Conservation (phyloP, 352 stramenopile species). For the Globisporangium spiculum region DNA sequence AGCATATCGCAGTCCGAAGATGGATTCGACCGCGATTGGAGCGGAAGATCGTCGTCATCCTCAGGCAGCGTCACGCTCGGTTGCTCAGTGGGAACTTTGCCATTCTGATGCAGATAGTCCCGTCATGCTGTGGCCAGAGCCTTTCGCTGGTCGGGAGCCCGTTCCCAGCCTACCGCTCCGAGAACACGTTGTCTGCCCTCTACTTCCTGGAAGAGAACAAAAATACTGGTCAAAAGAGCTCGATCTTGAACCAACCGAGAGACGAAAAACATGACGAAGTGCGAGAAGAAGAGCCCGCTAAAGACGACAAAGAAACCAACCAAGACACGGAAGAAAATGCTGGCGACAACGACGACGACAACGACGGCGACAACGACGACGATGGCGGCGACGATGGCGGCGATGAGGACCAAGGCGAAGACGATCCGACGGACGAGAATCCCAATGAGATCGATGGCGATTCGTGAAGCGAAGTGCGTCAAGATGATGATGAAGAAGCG, state of each 20-base stretch:
- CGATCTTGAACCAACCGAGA: background rate
- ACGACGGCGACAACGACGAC: conserved; percentile 10
- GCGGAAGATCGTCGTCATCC: conserved; percentile 38
- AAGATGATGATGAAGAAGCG: background rate
- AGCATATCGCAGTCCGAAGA: conserved; percentile 41
- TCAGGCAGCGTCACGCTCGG: conserved; percentile 41
- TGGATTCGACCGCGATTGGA: conserved; percentile 50
- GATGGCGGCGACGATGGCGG: conserved; percentile 6
- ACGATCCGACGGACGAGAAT: background rate
- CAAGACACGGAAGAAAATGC: conserved; percentile 5
- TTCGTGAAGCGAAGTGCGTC: background rate
- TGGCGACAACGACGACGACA: conserved; percentile 12
- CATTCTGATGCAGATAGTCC: conserved; percentile 27
- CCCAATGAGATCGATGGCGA: conserved; percentile 1
- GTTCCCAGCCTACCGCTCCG: conserved; percentile 31
- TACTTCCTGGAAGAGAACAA: conserved; percentile 44
- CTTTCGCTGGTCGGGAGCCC: conserved; percentile 33
- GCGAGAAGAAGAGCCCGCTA: background rate
- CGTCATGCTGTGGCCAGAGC: conserved; percentile 18
- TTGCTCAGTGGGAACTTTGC: conserved; percentile 37
- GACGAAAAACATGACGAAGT: too few species aligned
- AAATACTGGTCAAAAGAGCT: conserved; percentile 1
- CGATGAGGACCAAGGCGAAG: background rate
- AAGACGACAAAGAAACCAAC: background rate
- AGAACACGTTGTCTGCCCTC: conserved; percentile 26